phyloP scores from a whole-genome alignment of 2,329 filamentous ascomycete species.

The Stemphylium lycopersici region DNA sequence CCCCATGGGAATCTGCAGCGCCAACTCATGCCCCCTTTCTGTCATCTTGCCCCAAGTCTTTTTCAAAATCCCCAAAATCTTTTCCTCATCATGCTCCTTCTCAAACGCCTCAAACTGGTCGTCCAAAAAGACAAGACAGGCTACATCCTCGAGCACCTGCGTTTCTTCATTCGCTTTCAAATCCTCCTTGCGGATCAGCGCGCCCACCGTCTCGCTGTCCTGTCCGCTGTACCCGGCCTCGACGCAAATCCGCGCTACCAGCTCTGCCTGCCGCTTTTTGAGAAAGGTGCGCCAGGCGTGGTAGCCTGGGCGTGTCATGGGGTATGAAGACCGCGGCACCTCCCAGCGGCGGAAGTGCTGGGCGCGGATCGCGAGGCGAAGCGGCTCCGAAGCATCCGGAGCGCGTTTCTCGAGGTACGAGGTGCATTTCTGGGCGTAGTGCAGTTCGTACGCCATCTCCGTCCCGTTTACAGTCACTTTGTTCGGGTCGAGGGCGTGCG shows the following conservation, averaged over 20 bases:
- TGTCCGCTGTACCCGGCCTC: slow-evolving; percentile 58
- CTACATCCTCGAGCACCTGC: slow-evolving; percentile 82
- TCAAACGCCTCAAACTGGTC: slow-evolving; percentile 86
- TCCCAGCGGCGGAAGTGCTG: slow-evolving; percentile 90
- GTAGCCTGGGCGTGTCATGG: slow-evolving; percentile 77
- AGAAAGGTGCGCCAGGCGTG: slow-evolving; percentile 78
- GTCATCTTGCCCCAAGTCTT: slow-evolving; percentile 53
- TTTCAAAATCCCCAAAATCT: slow-evolving; percentile 64
- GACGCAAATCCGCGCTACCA: slow-evolving; percentile 61
- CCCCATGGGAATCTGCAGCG: slow-evolving; percentile 43
- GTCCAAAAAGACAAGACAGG: slow-evolving; percentile 85
- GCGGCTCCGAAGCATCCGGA: slow-evolving; percentile 67
- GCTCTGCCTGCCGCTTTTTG: slow-evolving; percentile 72
- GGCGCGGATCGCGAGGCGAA: slow-evolving; percentile 79
- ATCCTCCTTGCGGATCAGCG: slow-evolving; percentile 80
- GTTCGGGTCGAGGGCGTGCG: slow-evolving; percentile 71
- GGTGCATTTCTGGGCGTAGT: slow-evolving; percentile 83
- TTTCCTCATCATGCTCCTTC: slow-evolving; percentile 74
- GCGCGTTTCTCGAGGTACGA: slow-evolving; percentile 68
- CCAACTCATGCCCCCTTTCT: slow-evolving; percentile 42
- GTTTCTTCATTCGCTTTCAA: slow-evolving; percentile 69
- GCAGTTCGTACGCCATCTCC: slow-evolving; percentile 74
- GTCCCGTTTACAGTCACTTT: slow-evolving; percentile 53
- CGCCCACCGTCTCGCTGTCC: slow-evolving; percentile 67
- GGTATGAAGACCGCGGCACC: slow-evolving; percentile 74